Conservation (phyloP, 2,329 filamentous ascomycete genomes). For the Scedosporium apiospermum region DNA sequence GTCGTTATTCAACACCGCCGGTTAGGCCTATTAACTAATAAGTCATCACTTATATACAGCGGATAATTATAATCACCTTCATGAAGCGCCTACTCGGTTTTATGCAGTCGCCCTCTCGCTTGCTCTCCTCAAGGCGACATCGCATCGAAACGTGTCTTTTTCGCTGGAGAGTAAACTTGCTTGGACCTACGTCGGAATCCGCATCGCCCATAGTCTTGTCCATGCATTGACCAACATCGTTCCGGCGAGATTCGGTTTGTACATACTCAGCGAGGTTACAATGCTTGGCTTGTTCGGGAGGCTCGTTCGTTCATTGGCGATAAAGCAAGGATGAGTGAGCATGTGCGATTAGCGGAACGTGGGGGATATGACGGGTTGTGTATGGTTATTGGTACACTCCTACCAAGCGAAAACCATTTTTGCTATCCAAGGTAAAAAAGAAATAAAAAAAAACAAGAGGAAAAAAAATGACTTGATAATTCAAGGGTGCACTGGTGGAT, state of each 20-base stretch:
- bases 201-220: slow-evolving; percentile 26
- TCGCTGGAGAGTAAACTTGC: slow-evolving; percentile 19
- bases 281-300: slow-evolving; percentile 1
- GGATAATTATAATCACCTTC: slow-evolving; percentile 33
- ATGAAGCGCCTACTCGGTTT: slow-evolving; percentile 34
- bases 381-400: too few relatives aligned
- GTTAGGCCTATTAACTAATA: background rate
- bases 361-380: too few relatives aligned
- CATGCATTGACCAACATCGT: slow-evolving; percentile 26
- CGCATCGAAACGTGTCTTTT: background rate
- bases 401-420: too few relatives aligned
- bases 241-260: slow-evolving; percentile 22
- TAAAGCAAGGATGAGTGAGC: background rate
- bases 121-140: slow-evolving; percentile 13
- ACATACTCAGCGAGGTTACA: background rate
- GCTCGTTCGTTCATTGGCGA: background rate
- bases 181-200: slow-evolving; percentile 30
- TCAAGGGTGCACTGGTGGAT: too few relatives aligned
- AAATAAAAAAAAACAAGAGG: too few relatives aligned
- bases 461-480: too few relatives aligned
- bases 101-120: slow-evolving; percentile 28
- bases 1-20: background rate
- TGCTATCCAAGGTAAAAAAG: too few relatives aligned
- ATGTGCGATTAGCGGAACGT: background rate
- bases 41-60: slow-evolving; percentile 9